Conservation (phyloP, 768 basidiomycete species). For the Panellus pusillus region DNA sequence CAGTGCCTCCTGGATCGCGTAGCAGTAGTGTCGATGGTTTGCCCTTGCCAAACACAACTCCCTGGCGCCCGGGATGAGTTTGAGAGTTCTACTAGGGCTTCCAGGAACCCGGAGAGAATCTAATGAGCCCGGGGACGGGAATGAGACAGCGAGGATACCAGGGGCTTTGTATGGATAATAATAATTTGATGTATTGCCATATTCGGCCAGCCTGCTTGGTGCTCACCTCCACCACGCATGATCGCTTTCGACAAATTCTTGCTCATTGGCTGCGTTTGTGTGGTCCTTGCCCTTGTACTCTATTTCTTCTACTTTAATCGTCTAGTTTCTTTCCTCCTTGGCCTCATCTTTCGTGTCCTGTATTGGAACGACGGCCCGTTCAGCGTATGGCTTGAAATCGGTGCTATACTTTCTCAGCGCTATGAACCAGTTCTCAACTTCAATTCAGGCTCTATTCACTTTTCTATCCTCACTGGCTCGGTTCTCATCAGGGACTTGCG, state of each 20-base stretch:
- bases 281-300: constrained; percentile 55
- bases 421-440: not conserved
- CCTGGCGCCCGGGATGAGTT: constrained; percentile 44
- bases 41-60: constrained; percentile 62
- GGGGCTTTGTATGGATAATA: constrained; percentile 9
- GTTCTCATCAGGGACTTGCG: constrained; percentile 85
- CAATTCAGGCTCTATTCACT: constrained; percentile 78
- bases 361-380: constrained; percentile 78
- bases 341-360: constrained; percentile 62
- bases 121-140: constrained; percentile 15
- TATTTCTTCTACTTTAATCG: constrained; percentile 94
- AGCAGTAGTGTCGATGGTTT: constrained; percentile 34
- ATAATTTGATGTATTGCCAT: no score
- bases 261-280: constrained; percentile 62
- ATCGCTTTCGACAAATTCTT: constrained; percentile 61
- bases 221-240: not conserved
- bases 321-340: constrained; percentile 68
- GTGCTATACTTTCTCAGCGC: constrained; percentile 33
- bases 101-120: constrained; percentile 36
- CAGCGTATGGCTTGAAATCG: constrained; percentile 85
- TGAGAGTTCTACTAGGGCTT: constrained; percentile 53
- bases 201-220: no score
- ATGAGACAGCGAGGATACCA: constrained; percentile 17
- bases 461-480: constrained; percentile 84
- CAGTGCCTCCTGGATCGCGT: constrained; percentile 36